Base-by-base conservation (phyloP, 306 rosid species). In the Datisca glomerata region DNA sequence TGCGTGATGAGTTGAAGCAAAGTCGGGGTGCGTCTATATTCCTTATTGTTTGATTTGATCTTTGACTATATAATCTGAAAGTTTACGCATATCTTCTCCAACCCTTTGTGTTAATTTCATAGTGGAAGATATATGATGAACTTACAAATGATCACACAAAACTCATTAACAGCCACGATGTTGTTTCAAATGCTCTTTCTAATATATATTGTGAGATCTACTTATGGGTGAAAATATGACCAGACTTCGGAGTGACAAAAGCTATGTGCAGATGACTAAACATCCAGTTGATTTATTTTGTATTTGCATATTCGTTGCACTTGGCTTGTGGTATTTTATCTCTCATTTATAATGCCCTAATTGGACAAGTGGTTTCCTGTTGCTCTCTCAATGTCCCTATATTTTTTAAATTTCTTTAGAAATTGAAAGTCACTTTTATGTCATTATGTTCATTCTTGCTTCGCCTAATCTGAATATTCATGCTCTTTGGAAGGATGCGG, bases 1-100 rank as follows among this genome's bases (percentile, higher is more conserved):
- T 60, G 34, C 64, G 68, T 3, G 74, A 67, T 54, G 78, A 66
- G 11, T 44, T 47, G 76, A 64, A 33, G 48, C 71, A 39, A 35
- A 64, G 17, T 61, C 93, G 82, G 12, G 94, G 93, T 87, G 55
- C 29, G 89, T 72, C 47, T 39, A 55, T 56, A 51, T 21, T 59
- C 55, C n/a, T n/a, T n/a, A n/a, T n/a, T n/a, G n/a, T n/a, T n/a
- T n/a, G n/a, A n/a, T n/a, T 61, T 62, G 5, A 33, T 46, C 21
- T 64, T 40, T 55, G 13, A 41, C 53, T 18, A 29, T 8, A 8
- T 8, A 31, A 31, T 31, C 0, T 31, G 36, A 31, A 8, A n/a
- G n/a, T n/a, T n/a, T n/a, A n/a, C n/a, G n/a, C n/a, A n/a, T n/a
- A 31, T 29, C n/a, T 31, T 31, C n/a, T 14, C 36, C 36, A 8